Base-by-base conservation (phyloP, 108 stramenopile genomes). In the Nannochloropsis gaditana region DNA sequence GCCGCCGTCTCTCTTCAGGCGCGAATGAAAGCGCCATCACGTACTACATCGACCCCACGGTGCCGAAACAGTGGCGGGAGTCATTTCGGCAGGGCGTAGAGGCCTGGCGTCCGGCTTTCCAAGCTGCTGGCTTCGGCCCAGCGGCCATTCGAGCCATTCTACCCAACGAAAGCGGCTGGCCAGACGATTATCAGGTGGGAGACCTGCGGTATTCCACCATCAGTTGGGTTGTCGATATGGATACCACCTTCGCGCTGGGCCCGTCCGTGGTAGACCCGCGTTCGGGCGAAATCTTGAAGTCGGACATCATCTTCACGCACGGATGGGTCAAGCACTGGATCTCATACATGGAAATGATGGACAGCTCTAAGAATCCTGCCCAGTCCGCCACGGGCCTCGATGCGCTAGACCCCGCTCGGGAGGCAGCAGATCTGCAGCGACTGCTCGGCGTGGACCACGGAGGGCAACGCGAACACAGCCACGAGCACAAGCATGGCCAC, bases 21-120 rank as follows among this genome's bases (percentile, higher is more conserved):
- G n/a, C 59, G 5, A 21, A 45, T 9, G n/a, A 59, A 2, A 44
- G 41, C 79, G 45, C 43, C 17, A n/a, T 89, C 47, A 87, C 80
- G n/a, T 89, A 89, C 86, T 84, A 85, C 47, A 50, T 89, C 43
- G 89, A 89, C 84, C 89, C 89, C 5, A 81, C 87, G 6, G 86
- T 89, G 11, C 89, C 89, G 2, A 9, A 17, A 9, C 84, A 84
- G 21, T 85, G 86, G 84, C 41, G 89, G 43, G 79, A 43, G 21
- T 31, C 44, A 17, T 10, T 89, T 84, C 42, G 44, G 41, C 11
- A 41, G 31, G 89, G 86, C 19, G 86, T 87, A 15, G 80, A 87
- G 43, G 44, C 44, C 11, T 89, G 89, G 89, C 41, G 45, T 9
- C 45, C 81, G 5, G 89, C 89, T 9, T 87, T 89, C 42, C 80